Evolutionary conservation across 2,329 filamentous ascomycete species (phyloP).

Genomic region (Arthroderma sp.): DNA sequence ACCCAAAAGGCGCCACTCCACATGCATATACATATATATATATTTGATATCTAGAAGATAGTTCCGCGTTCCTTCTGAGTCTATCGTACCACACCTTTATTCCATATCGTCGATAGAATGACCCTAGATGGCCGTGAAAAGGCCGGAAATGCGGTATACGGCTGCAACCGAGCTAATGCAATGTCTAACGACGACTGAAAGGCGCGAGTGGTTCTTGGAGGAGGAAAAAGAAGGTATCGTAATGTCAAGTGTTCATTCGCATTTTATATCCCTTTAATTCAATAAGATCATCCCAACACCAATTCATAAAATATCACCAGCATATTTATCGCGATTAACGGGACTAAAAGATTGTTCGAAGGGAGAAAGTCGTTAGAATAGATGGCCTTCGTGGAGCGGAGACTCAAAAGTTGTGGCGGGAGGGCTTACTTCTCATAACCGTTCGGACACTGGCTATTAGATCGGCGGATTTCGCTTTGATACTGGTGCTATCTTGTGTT

Average conservation of each 20-base stretch:
- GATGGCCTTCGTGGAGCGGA: background rate
- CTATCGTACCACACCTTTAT: background rate
- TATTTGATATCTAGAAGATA: no score
- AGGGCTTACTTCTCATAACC: conserved; percentile 75
- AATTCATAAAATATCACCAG: conserved; percentile 75
- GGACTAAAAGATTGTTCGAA: conserved; percentile 47
- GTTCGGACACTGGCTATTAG: conserved; percentile 82
- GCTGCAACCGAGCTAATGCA: background rate
- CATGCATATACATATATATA: background rate
- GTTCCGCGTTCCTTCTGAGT: background rate
- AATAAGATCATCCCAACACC: conserved; percentile 29
- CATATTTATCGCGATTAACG: conserved; percentile 70
- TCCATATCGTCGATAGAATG: background rate
- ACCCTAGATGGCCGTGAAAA: background rate
- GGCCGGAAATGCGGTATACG: background rate
- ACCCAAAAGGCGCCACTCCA: background rate
- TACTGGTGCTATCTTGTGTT: conserved; percentile 57
- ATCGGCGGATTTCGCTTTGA: conserved; percentile 79
- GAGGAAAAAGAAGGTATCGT: background rate
- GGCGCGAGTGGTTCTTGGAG: background rate
- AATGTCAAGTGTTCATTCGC: background rate
- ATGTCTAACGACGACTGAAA: background rate
- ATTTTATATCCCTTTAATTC: background rate
- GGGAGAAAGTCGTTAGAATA: background rate
- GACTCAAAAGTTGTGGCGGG: background rate